phyloP scores from a whole-genome alignment of 331 rosid genomes.

The Erythrophleum ivorense region DNA sequence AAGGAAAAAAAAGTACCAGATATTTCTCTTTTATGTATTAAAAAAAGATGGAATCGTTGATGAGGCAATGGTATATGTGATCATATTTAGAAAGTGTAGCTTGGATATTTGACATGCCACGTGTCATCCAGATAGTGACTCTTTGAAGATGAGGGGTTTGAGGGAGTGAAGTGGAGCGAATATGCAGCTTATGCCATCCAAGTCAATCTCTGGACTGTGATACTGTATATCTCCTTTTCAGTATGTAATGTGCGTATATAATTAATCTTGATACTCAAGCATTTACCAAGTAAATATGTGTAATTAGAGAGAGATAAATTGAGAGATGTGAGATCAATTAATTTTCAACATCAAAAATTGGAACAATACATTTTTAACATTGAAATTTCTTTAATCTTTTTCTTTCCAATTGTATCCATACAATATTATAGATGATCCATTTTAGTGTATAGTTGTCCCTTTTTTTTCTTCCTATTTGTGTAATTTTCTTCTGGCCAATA shows the following conservation, averaged over 20 bases:
- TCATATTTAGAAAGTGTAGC: constrained; percentile 37
- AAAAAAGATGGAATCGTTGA: constrained; percentile 50
- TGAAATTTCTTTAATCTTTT: too few species aligned
- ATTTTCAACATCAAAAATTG: too few species aligned
- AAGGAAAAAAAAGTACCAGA: neutral
- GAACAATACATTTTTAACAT: too few species aligned
- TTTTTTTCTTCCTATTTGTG: neutral
- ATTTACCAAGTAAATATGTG: too few species aligned
- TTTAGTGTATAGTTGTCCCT: neutral
- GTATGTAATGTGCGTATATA: too few species aligned
- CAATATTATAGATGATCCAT: too few species aligned
- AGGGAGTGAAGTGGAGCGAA: constrained; percentile 71
- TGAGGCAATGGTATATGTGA: constrained; percentile 50
- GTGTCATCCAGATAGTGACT: constrained; percentile 67
- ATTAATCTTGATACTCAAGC: too few species aligned
- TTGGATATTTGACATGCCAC: constrained; percentile 73
- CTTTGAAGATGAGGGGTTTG: constrained; percentile 73
- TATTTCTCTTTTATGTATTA: constrained; percentile 8
- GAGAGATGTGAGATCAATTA: too few species aligned
- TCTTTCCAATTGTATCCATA: too few species aligned
- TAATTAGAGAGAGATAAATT: too few species aligned
- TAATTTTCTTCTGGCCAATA: too few species aligned
- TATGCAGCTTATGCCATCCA: constrained; percentile 47
- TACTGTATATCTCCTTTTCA: too few species aligned
- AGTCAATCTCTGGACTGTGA: constrained; percentile 48